phyloP scores from a whole-genome alignment of 208 protist genomes.

The Trypanosoma platydactyli region DNA sequence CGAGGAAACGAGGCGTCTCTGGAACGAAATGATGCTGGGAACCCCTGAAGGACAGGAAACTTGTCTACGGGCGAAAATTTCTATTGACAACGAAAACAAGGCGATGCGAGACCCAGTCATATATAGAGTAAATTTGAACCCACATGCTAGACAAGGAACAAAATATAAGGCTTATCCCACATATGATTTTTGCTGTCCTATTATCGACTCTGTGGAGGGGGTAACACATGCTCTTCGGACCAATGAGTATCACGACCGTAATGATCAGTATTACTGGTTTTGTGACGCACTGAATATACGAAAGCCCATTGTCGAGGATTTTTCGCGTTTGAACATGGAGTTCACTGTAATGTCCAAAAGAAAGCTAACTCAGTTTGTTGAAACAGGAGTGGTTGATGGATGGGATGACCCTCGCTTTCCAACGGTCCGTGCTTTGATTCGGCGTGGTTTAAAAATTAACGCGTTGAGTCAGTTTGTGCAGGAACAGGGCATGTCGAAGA shows the following conservation, averaged over 20 bases:
- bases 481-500: conserved; percentile 96
- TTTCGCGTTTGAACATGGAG: conserved; percentile 98
- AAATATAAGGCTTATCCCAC: conserved; percentile 96
- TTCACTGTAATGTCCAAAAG: conserved; percentile 99
- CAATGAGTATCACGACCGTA: conserved; percentile 98
- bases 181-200: conserved; percentile 99
- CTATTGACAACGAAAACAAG: conserved; percentile 94
- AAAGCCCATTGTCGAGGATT: conserved; percentile 94
- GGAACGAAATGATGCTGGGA: conserved; percentile 94
- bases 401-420: conserved; percentile 99
- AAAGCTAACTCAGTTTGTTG: conserved; percentile 98
- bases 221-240: conserved; percentile 99
- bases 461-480: conserved; percentile 96
- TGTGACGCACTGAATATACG: conserved; percentile 89
- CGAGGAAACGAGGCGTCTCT: conserved; percentile 96
- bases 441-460: conserved; percentile 97
- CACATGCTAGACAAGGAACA: conserved; percentile 92
- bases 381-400: conserved; percentile 94
- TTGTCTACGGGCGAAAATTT: conserved; percentile 97
- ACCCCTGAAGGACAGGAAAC: conserved; percentile 88
- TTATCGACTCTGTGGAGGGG: conserved; percentile 98
- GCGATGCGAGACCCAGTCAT: conserved; percentile 98
- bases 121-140: conserved; percentile 93
- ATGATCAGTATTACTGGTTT: conserved; percentile 98
- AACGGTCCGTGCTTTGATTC: conserved; percentile 95